Conservation (phyloP, 345 rosid species). For the Ricinus communis region DNA sequence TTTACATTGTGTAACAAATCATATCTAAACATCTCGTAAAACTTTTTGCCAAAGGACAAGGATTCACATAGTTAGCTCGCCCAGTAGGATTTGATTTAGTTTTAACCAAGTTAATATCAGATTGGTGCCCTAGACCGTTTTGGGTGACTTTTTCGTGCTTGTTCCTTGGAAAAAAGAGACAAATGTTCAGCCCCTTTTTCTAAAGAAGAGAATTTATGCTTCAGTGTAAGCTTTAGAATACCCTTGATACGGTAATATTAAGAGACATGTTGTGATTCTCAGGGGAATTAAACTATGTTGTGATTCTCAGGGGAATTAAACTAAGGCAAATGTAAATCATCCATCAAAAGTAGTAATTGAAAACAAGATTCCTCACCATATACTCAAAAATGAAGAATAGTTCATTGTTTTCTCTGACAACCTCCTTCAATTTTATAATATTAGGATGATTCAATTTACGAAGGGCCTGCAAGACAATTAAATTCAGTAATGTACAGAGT, state of each 20-base stretch:
- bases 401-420: slow-evolving; percentile 81
- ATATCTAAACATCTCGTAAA: not conserved
- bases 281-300: too few species aligned
- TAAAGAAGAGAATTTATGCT: too few species aligned
- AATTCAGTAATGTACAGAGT: not conserved
- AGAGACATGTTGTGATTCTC: not conserved
- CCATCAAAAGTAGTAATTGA: not conserved
- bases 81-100: not conserved
- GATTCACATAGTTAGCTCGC: not conserved
- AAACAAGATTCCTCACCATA: slow-evolving; percentile 59
- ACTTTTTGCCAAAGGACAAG: not conserved
- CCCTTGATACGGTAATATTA: not conserved
- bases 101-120: not conserved
- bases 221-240: not conserved
- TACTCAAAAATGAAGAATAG: slow-evolving; percentile 89
- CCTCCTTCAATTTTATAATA: slow-evolving; percentile 86
- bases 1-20: not conserved
- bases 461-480: slow-evolving; percentile 64
- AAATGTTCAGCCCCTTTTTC: too few species aligned
- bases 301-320: not conserved
- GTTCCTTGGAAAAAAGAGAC: too few species aligned
- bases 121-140: not conserved
- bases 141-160: too few species aligned
- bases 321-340: slow-evolving; percentile 4
- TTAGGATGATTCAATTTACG: slow-evolving; percentile 81